These are phyloP conservation scores for Breviolum minutum DNA, from an alignment of 73 alveolate species.

Conservation along the genomic window DNA sequence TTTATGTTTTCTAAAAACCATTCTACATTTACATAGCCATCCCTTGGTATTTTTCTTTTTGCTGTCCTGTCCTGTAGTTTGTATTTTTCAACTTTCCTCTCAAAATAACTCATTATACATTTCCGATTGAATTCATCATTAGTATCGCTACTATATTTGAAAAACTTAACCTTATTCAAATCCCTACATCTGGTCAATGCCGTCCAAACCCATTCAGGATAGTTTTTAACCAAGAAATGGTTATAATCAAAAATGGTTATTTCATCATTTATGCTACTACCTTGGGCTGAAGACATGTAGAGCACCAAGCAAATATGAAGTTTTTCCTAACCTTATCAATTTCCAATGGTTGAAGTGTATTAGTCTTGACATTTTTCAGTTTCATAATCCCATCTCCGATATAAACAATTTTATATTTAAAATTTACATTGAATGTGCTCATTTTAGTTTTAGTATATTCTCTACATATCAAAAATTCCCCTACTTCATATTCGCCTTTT, in stretches of 20 bases:
- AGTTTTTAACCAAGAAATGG: neutral
- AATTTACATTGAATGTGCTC: neutral
- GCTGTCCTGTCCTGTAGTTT: no score
- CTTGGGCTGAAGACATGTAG: neutral
- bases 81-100: no score
- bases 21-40: no score
- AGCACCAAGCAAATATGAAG: neutral
- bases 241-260: constrained; percentile 1
- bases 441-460: neutral
- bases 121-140: no score
- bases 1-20: no score
- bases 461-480: constrained; percentile 16
- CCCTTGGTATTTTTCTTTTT: no score
- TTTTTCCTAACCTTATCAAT: neutral
- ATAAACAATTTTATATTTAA: neutral
- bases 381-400: neutral
- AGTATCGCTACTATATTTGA: no score
- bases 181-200: constrained; percentile 19
- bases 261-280: neutral
- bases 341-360: neutral
- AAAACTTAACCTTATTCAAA: constrained; percentile 10
- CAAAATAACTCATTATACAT: no score
- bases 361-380: neutral
- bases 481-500: neutral
- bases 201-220: constrained; percentile 14